Conservation (phyloP, 2,329 filamentous ascomycete genomes). For the Pseudogymnoascus sp. region DNA sequence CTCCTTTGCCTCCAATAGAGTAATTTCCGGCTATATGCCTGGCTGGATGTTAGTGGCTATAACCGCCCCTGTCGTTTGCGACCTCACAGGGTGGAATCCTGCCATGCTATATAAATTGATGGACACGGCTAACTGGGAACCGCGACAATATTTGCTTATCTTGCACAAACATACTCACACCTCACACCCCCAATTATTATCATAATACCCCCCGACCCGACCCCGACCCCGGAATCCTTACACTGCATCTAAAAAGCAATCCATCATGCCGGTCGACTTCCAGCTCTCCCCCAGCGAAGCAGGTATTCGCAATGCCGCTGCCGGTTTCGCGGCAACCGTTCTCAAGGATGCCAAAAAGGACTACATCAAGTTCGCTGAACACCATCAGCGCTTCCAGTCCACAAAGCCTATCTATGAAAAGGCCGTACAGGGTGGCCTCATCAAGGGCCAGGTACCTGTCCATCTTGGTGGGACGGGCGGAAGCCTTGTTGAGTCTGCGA, state of each 20-base stretch:
- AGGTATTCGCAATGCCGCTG: conserved; percentile 23
- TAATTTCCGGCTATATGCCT: neutral
- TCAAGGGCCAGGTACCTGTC: conserved; percentile 39
- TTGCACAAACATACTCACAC: neutral
- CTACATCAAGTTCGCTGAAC: conserved; percentile 20
- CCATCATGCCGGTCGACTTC: conserved; percentile 23
- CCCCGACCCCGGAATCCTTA: neutral
- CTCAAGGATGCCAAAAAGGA: conserved; percentile 21
- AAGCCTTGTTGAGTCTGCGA: conserved; percentile 38
- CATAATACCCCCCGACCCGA: neutral
- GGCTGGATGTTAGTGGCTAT: neutral
- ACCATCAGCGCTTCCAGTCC: conserved; percentile 36
- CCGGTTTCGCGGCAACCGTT: conserved; percentile 21
- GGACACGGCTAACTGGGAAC: neutral
- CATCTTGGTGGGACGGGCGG: conserved; percentile 37
- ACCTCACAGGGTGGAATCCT: neutral
- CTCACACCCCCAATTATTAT: neutral
- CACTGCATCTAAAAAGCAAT: neutral
- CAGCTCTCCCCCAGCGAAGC: conserved; percentile 23
- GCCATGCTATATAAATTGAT: conserved; percentile 4
- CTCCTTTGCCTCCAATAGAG: neutral
- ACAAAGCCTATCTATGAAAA: conserved; percentile 37
- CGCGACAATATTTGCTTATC: neutral
- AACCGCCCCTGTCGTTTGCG: neutral
- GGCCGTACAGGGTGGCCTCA: conserved; percentile 35